Evolutionary conservation across 495 filamentous ascomycete genomes (phyloP).

Genomic region (Pyrenula aspistea): DNA sequence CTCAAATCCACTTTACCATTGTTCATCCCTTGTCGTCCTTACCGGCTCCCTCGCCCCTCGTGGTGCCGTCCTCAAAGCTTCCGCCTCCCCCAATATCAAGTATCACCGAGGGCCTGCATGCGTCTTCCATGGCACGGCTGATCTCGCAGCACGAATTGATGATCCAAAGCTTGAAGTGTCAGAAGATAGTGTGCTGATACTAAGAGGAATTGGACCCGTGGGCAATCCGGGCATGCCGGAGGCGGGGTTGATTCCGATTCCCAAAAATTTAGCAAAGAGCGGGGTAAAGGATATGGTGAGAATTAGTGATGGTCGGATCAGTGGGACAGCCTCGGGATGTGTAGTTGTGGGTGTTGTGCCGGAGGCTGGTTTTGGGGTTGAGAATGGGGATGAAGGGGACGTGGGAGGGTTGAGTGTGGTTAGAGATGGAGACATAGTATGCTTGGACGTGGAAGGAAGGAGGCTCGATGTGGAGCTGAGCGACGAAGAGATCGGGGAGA

Average conservation of each 20-base stretch:
- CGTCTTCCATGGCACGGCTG: slow-evolving; percentile 44
- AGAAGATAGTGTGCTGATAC: slow-evolving; percentile 41
- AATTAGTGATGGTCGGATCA: slow-evolving; percentile 56
- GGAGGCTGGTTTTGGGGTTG: slow-evolving; percentile 34
- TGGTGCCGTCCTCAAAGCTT: slow-evolving; percentile 52
- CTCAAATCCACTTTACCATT: slow-evolving; percentile 37
- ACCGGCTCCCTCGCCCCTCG: slow-evolving; percentile 42
- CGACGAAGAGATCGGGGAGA: slow-evolving; percentile 30
- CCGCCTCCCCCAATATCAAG: slow-evolving; percentile 34
- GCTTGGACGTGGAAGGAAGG: slow-evolving; percentile 35
- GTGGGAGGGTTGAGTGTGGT: slow-evolving; percentile 36
- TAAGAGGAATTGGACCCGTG: slow-evolving; percentile 50
- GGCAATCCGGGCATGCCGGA: slow-evolving; percentile 62
- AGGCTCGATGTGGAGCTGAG: slow-evolving; percentile 32
- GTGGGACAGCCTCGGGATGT: slow-evolving; percentile 55
- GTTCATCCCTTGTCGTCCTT: slow-evolving; percentile 40
- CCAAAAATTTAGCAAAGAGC: slow-evolving; percentile 43
- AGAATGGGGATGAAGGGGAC: slow-evolving; percentile 18
- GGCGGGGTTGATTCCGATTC: slow-evolving; percentile 52
- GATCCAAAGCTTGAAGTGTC: slow-evolving; percentile 37
- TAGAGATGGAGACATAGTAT: slow-evolving; percentile 44
- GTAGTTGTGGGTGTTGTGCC: slow-evolving; percentile 57
- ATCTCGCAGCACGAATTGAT: slow-evolving; percentile 48
- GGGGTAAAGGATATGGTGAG: slow-evolving; percentile 56
- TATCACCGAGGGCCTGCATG: slow-evolving; percentile 44